Base-by-base conservation (phyloP, 1,284 basidiomycete species). In the Cyathus olla region DNA sequence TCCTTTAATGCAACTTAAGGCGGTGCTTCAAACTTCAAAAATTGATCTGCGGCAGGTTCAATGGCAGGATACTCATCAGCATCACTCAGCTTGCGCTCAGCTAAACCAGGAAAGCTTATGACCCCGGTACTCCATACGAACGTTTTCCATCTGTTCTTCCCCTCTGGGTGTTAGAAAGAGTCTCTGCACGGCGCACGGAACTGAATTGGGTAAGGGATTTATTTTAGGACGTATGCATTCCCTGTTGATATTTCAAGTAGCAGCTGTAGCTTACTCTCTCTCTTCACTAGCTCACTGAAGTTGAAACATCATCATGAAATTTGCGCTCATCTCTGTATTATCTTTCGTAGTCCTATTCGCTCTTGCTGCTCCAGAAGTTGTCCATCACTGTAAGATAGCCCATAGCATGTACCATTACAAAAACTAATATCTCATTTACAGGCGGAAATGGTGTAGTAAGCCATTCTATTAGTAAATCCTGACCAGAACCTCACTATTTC, bases 391-490 rank as follows among this genome's bases (percentile, higher is more conserved):
- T 65, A 50, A 56, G 63, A 55, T n/a, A 24, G 21, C 27, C 37
- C 11, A 13, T 49, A 56, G 37, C 15, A 10, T 11, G 55, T 61
- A 46, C 35, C 17, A 28, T 24, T 29, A 24, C n/a, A 55, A n/a
- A 42, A 42, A 60, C 22, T 40, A 28, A 49, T 21, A 27, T 28
- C 22, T 9, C 39, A 29, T 42, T 49, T 17, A 22, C 42, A 67
- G 63, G 66, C 54, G 66, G 46, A 29, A 65, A 63, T 53, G 63
- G 63, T 13, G 60, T 60, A 40, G 65, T 66, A 54, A 66, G 65
- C 62, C 39, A 22, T 53, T 11, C 19, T 44, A 35, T 17, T 19
- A 29, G 21, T 17, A 51, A 35, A 35, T 35, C 31, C 13, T 35
- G 8, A 35, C 6, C 31, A 35, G 6, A 35, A 35, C 31, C 8